Evolutionary conservation across 768 basidiomycete genomes (phyloP).

Genomic region (Trametes meyenii): DNA sequence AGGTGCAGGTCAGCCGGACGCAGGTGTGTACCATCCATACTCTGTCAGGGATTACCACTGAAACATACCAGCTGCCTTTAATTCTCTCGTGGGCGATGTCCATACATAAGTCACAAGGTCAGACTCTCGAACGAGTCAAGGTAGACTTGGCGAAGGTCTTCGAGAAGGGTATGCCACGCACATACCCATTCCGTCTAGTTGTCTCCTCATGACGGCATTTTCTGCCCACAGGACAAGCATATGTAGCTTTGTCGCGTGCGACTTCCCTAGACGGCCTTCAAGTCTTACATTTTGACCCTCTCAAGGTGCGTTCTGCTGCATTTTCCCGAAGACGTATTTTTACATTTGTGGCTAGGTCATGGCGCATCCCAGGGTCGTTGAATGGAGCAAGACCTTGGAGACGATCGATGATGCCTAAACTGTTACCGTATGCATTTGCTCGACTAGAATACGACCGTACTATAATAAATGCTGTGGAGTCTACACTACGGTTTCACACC

Average conservation of each 20-base stretch:
- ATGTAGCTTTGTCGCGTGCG: slow-evolving; percentile 88
- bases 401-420: slow-evolving; percentile 36
- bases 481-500: too few relatives aligned
- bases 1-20: slow-evolving; percentile 73
- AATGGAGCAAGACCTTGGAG: slow-evolving; percentile 73
- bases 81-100: slow-evolving; percentile 98
- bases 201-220: not conserved
- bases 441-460: too few relatives aligned
- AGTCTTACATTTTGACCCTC: slow-evolving; percentile 75
- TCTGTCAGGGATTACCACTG: not conserved
- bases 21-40: slow-evolving; percentile 57
- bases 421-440: too few relatives aligned
- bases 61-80: slow-evolving; percentile 63
- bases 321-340: not conserved
- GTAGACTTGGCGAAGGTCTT: slow-evolving; percentile 94
- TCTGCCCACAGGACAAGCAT: slow-evolving; percentile 70
- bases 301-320: slow-evolving; percentile 52
- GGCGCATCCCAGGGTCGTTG: slow-evolving; percentile 71
- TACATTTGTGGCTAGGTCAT: slow-evolving; percentile 48
- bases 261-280: slow-evolving; percentile 85
- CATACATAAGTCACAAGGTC: slow-evolving; percentile 98
- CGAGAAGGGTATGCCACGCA: slow-evolving; percentile 69
- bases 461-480: too few relatives aligned
- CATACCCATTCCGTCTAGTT: not conserved
- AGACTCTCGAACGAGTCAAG: slow-evolving; percentile 92